Percentiles rank a stretch among this genome's conserved stretches.
Conservation (phyloP, 1,284 basidiomycete genomes). For the Sporisorium exsertum region DNA sequence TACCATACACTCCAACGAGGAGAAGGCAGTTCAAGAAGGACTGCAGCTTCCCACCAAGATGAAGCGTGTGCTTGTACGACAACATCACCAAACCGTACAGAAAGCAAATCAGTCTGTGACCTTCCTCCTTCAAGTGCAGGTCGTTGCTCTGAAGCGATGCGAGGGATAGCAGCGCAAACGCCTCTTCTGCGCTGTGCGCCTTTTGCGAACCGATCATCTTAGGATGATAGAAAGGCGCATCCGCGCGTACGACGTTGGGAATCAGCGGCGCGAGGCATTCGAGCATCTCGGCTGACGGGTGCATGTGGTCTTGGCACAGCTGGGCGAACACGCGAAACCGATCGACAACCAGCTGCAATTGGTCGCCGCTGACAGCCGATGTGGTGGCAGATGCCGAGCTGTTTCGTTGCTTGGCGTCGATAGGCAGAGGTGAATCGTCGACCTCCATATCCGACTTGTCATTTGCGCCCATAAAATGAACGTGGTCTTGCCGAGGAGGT, state of each 20-base stretch:
- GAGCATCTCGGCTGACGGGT: slow-evolving; percentile 32
- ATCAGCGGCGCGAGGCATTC: slow-evolving; percentile 19
- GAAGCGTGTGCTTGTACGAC: slow-evolving; percentile 34
- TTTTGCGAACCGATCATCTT: slow-evolving; percentile 35
- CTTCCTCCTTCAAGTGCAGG: slow-evolving; percentile 22
- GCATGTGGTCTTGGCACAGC: slow-evolving; percentile 35
- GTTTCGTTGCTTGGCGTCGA: slow-evolving; percentile 17
- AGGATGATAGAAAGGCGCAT: slow-evolving; percentile 33
- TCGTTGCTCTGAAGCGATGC: slow-evolving; percentile 24
- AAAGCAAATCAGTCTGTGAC: slow-evolving; percentile 27
- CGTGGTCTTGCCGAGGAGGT: neutral
- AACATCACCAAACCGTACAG: slow-evolving; percentile 39
- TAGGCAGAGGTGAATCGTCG: slow-evolving; percentile 13
- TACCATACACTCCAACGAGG: slow-evolving; percentile 22
- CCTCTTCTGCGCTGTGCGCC: slow-evolving; percentile 34
- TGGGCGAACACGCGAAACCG: slow-evolving; percentile 37
- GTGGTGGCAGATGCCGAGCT: slow-evolving; percentile 17
- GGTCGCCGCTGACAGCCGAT: slow-evolving; percentile 32
- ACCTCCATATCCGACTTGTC: slow-evolving; percentile 17
- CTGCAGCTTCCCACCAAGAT: slow-evolving; percentile 22
- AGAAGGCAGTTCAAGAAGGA: slow-evolving; percentile 38
- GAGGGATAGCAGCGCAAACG: slow-evolving; percentile 25
- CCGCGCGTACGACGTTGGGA: slow-evolving; percentile 17
- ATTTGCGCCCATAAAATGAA: neutral
- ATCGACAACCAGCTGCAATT: slow-evolving; percentile 31